phyloP scores from a whole-genome alignment of 148 eudicot genomes.

The Nyssa sinensis region DNA sequence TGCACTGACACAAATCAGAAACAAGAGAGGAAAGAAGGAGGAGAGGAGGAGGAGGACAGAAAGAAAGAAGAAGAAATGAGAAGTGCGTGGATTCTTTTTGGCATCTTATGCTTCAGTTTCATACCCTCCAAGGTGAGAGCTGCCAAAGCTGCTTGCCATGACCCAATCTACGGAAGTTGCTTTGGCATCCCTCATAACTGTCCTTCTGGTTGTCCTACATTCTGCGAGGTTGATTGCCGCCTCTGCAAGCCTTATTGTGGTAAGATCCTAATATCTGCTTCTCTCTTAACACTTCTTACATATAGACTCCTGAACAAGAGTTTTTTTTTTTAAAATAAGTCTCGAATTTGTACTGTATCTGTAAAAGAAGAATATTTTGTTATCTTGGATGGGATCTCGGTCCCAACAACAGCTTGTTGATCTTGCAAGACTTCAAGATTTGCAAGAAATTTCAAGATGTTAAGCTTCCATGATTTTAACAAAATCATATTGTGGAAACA shows the following conservation, averaged over 20 bases:
- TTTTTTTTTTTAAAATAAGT: not conserved
- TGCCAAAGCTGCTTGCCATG: conserved; percentile 21
- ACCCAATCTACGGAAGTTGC: conserved; percentile 19
- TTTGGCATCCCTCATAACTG: conserved; percentile 11
- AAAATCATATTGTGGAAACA: too few relatives aligned
- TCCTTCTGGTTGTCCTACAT: conserved; percentile 15
- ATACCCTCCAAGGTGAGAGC: not conserved
- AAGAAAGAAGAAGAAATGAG: conserved; percentile 7
- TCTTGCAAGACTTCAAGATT: too few relatives aligned
- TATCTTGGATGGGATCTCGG: too few relatives aligned
- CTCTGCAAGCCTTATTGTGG: conserved; percentile 22
- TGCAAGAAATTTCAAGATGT: too few relatives aligned
- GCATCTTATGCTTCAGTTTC: conserved; percentile 7
- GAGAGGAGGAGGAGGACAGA: not conserved
- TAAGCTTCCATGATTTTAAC: too few relatives aligned
- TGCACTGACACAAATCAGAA: not conserved
- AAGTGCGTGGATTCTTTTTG: not conserved
- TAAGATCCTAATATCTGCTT: not conserved
- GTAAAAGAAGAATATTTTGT: too few relatives aligned
- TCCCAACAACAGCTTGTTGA: too few relatives aligned
- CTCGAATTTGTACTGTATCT: not conserved
- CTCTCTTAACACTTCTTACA: not conserved
- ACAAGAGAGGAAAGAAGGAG: not conserved
- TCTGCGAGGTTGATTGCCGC: conserved; percentile 20
- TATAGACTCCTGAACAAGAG: too few relatives aligned